Evolutionary conservation across 805 yeast species (phyloP), one percentile per base, ranked within the genome.

Genomic region (Sugiyamaella mastotermitis): DNA sequence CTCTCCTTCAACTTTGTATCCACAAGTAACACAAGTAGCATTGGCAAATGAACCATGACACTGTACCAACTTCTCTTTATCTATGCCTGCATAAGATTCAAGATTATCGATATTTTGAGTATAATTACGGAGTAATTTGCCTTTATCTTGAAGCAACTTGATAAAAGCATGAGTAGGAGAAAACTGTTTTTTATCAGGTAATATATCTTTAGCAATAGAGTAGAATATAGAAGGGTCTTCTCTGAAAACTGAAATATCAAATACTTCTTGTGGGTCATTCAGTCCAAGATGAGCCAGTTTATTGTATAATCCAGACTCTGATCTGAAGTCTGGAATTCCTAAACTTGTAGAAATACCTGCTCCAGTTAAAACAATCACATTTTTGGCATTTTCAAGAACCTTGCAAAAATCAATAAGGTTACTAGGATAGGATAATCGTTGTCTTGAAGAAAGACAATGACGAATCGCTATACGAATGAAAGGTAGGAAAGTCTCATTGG

Each of bases 21-120:
- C 70, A 57, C 97, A 87, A 2, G 88, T 78, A 24, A 78, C 68
- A 55, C 97, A 87, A 3, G 87, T 76, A 6, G 95, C 96, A 0
- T 75, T 72, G 0, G 94, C 95, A 60, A 87, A 87, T 2, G 94
- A 83, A 1, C 96, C 96, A 60, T 87, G 96, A 55, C 96, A 87
- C 60, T 86, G 95, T 17, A 87, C 82, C 46, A 83, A 57, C 49
- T 76, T 78, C 5, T 79, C 84, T 1, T 69, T 60, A 5, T 65
- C 57, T 5, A 87, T 69, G 3, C 95, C 95, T 0, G 83, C 94
- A 47, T 76, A 73, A n/a, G 74, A 72, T 61, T 86, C 95, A 46
- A 87, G 58, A 53, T 87, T 85, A 58, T 87, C 96, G 36, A 87
- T 87, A 55, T 87, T 87, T 56, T 87, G 96, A 1, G 96, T 85